Evolutionary conservation across 768 basidiomycete species (phyloP), one percentile per base, ranked within the genome.

Genomic region (Rubroboletus satanas): DNA sequence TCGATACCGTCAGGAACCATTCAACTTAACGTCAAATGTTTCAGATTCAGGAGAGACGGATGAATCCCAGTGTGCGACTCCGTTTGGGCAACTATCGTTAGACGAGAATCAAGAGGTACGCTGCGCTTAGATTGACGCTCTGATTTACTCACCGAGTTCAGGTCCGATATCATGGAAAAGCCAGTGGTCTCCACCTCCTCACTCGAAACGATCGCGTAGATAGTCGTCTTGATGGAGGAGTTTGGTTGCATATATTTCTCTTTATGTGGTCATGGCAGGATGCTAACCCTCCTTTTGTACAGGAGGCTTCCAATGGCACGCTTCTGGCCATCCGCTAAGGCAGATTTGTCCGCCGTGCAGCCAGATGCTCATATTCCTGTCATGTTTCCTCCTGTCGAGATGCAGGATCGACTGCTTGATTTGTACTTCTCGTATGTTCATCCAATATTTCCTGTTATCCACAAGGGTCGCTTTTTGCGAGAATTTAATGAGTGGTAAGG

Each of bases 381-480:
- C 33, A 72, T 71, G 14, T 69, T 94, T 38, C 92, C 92, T 15
- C 75, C 85, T 28, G 63, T 75, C 21, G 76, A 78, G 17, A 72
- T 82, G 33, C 90, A 91, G 68, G 82, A 88, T 53, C 79, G 77
- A 37, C 76, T 94, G 5, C 67, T 94, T 47, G 79, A 82, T 32
- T 73, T 92, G 8, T 95, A 90, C 69, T 93, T 93, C 71, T 82
- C 81, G 11, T 88, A 91, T 63, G 84, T 88, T 31, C 92, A 95
- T 61, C 91, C 93, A 7, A 77, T 84, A 49, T 88, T 90, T 62
- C 93, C 93, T 7, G 77, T 94, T 44, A 71, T 93, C n/a, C 83
- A 90, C 69, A 88, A 85, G 70, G 73, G 70, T 12, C 78, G 81
- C 21, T 92, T 93, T 68, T 66, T 88, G 60, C 69, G 79, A 17